phyloP scores from a whole-genome alignment of 73 alveolate species.

The Chromera velia region DNA sequence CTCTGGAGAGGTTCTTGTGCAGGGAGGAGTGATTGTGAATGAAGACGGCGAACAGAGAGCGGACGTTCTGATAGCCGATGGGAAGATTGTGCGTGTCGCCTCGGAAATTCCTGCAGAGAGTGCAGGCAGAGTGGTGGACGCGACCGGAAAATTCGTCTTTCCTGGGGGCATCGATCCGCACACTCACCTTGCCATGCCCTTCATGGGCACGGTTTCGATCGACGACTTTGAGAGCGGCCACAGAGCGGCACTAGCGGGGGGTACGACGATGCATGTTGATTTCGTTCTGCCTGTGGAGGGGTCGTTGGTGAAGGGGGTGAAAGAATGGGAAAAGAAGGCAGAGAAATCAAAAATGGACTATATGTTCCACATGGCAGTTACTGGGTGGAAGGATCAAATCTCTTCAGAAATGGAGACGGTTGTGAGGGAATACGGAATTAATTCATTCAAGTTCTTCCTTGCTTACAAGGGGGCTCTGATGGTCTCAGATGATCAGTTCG shows the following conservation, averaged over 20 bases:
- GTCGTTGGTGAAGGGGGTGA: slow-evolving; percentile 50
- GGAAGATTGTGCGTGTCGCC: slow-evolving; percentile 11
- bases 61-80: slow-evolving; percentile 37
- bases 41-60: slow-evolving; percentile 39
- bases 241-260: slow-evolving; percentile 72
- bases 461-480: slow-evolving; percentile 55
- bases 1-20: neutral
- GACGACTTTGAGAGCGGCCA: slow-evolving; percentile 67
- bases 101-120: slow-evolving; percentile 14
- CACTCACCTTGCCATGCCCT: slow-evolving; percentile 55
- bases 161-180: slow-evolving; percentile 80
- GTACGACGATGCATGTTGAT: slow-evolving; percentile 69
- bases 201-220: slow-evolving; percentile 60
- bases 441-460: slow-evolving; percentile 42
- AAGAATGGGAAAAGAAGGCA: slow-evolving; percentile 58
- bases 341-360: slow-evolving; percentile 52
- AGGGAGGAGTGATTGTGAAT: slow-evolving; percentile 44
- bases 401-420: slow-evolving; percentile 46
- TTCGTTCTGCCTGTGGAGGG: slow-evolving; percentile 57
- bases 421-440: slow-evolving; percentile 39
- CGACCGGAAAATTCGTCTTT: slow-evolving; percentile 59
- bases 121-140: slow-evolving; percentile 53
- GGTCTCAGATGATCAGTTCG: slow-evolving; percentile 50
- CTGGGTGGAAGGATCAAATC: slow-evolving; percentile 52
- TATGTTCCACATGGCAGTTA: slow-evolving; percentile 51